Conservation (phyloP, 1,284 basidiomycete genomes). For the Apiotrichum gamsii region DNA sequence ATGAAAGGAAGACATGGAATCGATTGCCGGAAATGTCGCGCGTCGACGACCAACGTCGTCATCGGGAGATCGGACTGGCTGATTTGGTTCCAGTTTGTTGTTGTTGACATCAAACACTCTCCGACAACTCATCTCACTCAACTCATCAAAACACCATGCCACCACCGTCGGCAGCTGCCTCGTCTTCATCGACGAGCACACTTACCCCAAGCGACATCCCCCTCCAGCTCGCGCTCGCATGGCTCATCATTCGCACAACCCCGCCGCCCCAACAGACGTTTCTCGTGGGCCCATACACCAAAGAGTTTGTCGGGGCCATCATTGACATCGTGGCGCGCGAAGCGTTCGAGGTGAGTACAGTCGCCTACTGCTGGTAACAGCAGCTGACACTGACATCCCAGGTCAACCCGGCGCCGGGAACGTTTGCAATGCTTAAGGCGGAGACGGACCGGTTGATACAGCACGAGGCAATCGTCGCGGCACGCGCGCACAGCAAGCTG, state of each 20-base stretch:
- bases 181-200: no score
- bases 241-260: conserved; percentile 24
- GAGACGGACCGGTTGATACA: conserved; percentile 29
- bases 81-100: no score
- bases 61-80: no score
- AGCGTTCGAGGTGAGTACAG: conserved; percentile 29
- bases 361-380: background rate
- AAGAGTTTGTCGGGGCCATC: conserved; percentile 26
- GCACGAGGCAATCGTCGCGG: conserved; percentile 17
- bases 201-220: no score
- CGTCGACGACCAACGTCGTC: no score
- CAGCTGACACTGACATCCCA: conserved; percentile 7
- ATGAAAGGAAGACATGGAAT: no score
- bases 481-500: conserved; percentile 17
- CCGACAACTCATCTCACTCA: no score
- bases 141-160: no score
- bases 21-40: no score
- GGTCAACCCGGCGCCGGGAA: conserved; percentile 26
- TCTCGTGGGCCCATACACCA: conserved; percentile 25
- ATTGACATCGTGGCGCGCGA: conserved; percentile 32
- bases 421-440: conserved; percentile 18
- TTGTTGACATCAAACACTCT: no score
- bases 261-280: conserved; percentile 16
- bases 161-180: no score
- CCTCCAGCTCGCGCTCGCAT: conserved; percentile 33